Evolutionary conservation across 2,329 filamentous ascomycete genomes (phyloP).

Genomic region (Colletotrichum euphorbiae): DNA sequence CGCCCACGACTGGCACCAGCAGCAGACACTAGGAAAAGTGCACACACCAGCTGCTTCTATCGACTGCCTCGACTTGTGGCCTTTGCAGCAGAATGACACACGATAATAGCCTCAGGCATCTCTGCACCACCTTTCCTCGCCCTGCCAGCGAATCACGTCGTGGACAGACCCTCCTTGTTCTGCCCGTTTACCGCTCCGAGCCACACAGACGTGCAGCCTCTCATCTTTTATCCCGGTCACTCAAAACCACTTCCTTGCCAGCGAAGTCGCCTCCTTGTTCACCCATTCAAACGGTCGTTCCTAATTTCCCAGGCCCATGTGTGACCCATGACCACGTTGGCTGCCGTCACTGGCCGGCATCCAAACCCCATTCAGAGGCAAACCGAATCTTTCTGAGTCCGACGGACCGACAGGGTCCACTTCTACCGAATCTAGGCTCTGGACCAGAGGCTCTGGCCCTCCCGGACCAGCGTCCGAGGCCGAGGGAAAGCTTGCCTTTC

Average conservation of each 20-base stretch:
- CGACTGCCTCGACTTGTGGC: conserved; percentile 11
- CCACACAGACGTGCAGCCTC: conserved; percentile 34
- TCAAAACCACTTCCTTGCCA: conserved; percentile 18
- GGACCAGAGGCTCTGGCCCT: conserved; percentile 25
- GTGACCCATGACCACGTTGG: conserved; percentile 40
- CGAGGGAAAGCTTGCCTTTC: background rate
- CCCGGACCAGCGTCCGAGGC: conserved; percentile 10
- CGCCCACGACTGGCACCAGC: conserved; percentile 4
- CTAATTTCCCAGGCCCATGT: conserved; percentile 37
- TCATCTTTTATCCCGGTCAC: too few relatives aligned
- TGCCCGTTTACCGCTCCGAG: conserved; percentile 36
- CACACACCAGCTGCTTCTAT: background rate
- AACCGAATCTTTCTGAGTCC: conserved; percentile 27
- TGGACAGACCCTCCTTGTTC: conserved; percentile 26
- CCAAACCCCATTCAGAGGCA: conserved; percentile 13
- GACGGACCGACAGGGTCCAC: conserved; percentile 23
- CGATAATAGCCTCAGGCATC: conserved; percentile 33
- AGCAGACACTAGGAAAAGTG: background rate
- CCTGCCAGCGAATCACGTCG: conserved; percentile 33
- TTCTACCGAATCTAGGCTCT: conserved; percentile 27
- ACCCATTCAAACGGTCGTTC: conserved; percentile 39
- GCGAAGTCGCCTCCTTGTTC: conserved; percentile 16
- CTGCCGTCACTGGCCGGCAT: conserved; percentile 37
- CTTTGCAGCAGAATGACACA: conserved; percentile 27
- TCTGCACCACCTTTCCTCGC: conserved; percentile 8